These are phyloP conservation scores for Venturia carpophila DNA, from an alignment of 2,329 filamentous ascomycete species.

Conservation along the genomic window DNA sequence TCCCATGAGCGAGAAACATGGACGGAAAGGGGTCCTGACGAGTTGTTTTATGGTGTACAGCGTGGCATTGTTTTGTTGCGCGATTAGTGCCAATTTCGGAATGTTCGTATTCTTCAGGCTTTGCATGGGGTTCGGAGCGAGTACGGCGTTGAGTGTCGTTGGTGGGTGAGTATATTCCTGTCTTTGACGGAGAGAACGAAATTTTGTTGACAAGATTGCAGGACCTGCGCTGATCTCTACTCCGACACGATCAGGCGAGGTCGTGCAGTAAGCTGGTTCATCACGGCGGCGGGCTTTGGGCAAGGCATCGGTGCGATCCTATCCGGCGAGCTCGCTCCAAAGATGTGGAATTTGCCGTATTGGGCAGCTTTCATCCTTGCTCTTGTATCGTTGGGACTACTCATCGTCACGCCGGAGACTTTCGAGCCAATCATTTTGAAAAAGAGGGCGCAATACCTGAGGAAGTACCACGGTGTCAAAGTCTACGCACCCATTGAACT, in stretches of 20 bases:
- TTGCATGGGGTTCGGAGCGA: slow-evolving; percentile 29
- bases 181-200: no score
- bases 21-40: slow-evolving; percentile 60
- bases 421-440: slow-evolving; percentile 45
- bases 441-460: slow-evolving; percentile 28
- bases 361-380: slow-evolving; percentile 39
- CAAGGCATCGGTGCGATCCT: slow-evolving; percentile 6
- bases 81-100: slow-evolving; percentile 54
- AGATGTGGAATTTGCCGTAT: slow-evolving; percentile 37
- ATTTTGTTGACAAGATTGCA: neutral
- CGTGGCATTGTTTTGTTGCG: slow-evolving; percentile 38
- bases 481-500: slow-evolving; percentile 35
- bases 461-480: slow-evolving; percentile 43
- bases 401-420: slow-evolving; percentile 46
- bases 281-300: slow-evolving; percentile 2
- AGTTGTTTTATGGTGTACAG: slow-evolving; percentile 59
- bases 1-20: slow-evolving; percentile 63
- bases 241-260: slow-evolving; percentile 7
- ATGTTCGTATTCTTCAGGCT: slow-evolving; percentile 62
- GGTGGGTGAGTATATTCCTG: slow-evolving; percentile 27
- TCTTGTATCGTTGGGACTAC: slow-evolving; percentile 28
- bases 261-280: slow-evolving; percentile 11
- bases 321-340: slow-evolving; percentile 24
- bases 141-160: slow-evolving; percentile 33
- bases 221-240: slow-evolving; percentile 36